Evolutionary conservation across 2,329 filamentous ascomycete species (phyloP).

Genomic region (Colletotrichum cuscutae): DNA sequence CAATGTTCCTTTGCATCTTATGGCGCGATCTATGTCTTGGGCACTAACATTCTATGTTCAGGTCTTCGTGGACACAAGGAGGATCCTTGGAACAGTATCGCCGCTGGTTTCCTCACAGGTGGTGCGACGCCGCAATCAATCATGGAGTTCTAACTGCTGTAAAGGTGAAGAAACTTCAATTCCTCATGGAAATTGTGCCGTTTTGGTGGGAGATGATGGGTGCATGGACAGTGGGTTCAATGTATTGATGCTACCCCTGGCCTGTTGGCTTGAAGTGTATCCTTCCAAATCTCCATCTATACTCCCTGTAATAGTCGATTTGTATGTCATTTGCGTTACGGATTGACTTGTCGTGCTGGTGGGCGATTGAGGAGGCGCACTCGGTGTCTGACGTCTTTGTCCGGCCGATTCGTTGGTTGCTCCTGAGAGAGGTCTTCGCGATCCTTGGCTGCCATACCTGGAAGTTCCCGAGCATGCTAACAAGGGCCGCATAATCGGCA

Average conservation of each 20-base stretch:
- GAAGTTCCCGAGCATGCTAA: neutral
- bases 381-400: neutral
- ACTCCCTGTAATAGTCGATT: no score
- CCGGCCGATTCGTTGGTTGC: neutral
- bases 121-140: neutral
- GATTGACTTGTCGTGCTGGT: neutral
- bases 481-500: slow-evolving; percentile 10
- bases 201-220: neutral
- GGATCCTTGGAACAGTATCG: no score
- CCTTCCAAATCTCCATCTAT: neutral
- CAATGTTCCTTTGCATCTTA: no score
- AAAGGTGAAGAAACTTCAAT: neutral
- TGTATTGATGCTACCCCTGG: neutral
- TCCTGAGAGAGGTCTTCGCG: neutral
- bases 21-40: no score
- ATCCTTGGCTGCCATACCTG: neutral
- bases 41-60: no score
- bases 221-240: neutral
- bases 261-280: neutral
- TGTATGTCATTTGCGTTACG: neutral
- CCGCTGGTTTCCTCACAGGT: no score
- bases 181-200: neutral
- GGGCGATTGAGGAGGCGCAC: neutral
- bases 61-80: no score
- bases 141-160: neutral